Conservation (phyloP, 805 yeast species). For the Lipomyces kockii region DNA sequence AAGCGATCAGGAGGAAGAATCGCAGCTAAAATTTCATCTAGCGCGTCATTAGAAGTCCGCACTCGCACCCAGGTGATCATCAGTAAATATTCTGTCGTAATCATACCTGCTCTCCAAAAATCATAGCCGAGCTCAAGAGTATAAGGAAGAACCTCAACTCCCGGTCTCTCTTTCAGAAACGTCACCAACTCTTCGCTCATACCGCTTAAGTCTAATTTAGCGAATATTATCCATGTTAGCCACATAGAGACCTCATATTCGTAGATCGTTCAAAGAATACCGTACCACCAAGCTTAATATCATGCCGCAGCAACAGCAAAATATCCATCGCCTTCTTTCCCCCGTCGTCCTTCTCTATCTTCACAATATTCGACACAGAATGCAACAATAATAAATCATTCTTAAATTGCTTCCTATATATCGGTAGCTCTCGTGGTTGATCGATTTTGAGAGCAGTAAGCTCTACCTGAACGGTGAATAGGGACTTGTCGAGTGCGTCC, state of each 20-base stretch:
- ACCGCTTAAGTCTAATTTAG: constrained; percentile 7
- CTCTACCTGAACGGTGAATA: constrained; percentile 62
- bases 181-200: constrained; percentile 52
- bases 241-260: not conserved
- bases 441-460: constrained; percentile 72
- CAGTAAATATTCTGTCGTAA: too few species aligned
- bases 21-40: constrained; percentile 78
- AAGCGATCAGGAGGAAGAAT: constrained; percentile 72
- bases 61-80: not conserved
- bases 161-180: constrained; percentile 52
- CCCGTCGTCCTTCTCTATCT: constrained; percentile 47
- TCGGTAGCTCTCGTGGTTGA: constrained; percentile 64
- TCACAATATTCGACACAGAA: constrained; percentile 71
- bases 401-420: constrained; percentile 62
- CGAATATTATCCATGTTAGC: not conserved
- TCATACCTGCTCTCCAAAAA: constrained; percentile 69
- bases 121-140: constrained; percentile 65
- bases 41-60: not conserved
- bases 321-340: constrained; percentile 35
- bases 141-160: constrained; percentile 55
- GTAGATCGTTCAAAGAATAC: not conserved
- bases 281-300: constrained; percentile 6
- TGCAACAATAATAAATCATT: constrained; percentile 71
- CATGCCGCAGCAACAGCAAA: constrained; percentile 27
- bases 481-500: constrained; percentile 61